Evolutionary conservation across 2,329 filamentous ascomycete species (phyloP).

Genomic region (Colletotrichum lindemuthianum): DNA sequence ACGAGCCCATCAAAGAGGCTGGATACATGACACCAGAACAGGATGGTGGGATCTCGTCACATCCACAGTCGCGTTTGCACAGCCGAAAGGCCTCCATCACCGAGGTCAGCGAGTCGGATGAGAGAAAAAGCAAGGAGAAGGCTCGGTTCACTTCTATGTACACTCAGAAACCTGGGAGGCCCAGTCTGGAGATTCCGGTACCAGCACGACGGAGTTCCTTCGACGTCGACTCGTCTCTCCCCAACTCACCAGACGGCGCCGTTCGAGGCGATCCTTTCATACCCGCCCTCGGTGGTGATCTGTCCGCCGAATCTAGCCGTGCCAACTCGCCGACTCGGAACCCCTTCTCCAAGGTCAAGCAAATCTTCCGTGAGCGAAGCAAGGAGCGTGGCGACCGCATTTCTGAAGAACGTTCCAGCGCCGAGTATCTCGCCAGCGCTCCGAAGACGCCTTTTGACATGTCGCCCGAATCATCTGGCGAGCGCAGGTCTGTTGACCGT

Average conservation of each 20-base stretch:
- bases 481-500: conserved; percentile 41
- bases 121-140: conserved; percentile 39
- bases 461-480: conserved; percentile 29
- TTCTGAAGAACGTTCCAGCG: conserved; percentile 30
- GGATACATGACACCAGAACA: conserved; percentile 34
- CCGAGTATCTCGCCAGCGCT: conserved; percentile 42
- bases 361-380: conserved; percentile 65
- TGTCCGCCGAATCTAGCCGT: conserved; percentile 72
- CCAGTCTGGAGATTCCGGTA: conserved; percentile 62
- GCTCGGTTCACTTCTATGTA: conserved; percentile 32
- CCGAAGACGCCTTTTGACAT: conserved; percentile 37
- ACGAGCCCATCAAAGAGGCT: conserved; percentile 42
- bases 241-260: conserved; percentile 64
- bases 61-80: conserved; percentile 44
- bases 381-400: conserved; percentile 52
- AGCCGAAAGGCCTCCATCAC: conserved; percentile 50
- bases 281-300: conserved; percentile 68
- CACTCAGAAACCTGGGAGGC: conserved; percentile 45
- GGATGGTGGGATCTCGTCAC: conserved; percentile 37
- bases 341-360: conserved; percentile 64
- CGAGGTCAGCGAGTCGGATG: conserved; percentile 54
- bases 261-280: conserved; percentile 60
- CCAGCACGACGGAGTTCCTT: conserved; percentile 50
- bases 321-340: conserved; percentile 72
- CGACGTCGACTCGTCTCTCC: conserved; percentile 57